phyloP scores from a whole-genome alignment of 2,329 filamentous ascomycete species.

The Dactylellina cionopaga region DNA sequence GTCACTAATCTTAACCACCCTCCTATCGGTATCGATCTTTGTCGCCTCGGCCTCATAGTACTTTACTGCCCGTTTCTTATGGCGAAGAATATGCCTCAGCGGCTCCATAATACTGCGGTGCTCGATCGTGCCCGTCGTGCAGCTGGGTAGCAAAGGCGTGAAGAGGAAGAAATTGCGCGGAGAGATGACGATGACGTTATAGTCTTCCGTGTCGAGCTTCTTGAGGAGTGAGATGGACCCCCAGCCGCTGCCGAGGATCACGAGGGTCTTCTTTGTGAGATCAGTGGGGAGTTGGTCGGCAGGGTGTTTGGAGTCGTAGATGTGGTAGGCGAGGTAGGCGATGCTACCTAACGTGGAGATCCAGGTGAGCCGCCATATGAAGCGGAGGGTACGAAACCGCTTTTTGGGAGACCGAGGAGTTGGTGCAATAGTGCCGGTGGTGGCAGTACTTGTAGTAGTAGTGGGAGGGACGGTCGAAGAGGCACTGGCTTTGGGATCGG shows the following conservation, averaged over 20 bases:
- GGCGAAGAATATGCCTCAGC: conserved; percentile 91
- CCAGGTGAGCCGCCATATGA: conserved; percentile 84
- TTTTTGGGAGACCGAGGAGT: conserved; percentile 60
- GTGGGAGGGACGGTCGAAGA: conserved; percentile 23
- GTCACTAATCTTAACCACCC: conserved; percentile 87
- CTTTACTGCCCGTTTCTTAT: conserved; percentile 91
- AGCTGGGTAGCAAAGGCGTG: conserved; percentile 95
- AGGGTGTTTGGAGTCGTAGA: conserved; percentile 85
- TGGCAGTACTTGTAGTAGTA: neutral
- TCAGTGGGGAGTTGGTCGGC: conserved; percentile 80
- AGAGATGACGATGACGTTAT: conserved; percentile 97
- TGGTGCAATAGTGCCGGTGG: neutral
- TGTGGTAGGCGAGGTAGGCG: conserved; percentile 78
- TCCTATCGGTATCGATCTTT: conserved; percentile 91
- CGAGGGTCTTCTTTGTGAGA: conserved; percentile 93
- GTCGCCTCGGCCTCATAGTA: conserved; percentile 98
- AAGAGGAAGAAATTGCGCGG: conserved; percentile 99
- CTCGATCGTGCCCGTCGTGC: conserved; percentile 96
- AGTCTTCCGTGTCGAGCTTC: conserved; percentile 98
- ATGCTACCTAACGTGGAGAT: conserved; percentile 75
- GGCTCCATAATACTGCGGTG: conserved; percentile 99
- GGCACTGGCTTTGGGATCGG: conserved; percentile 27
- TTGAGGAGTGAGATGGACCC: conserved; percentile 95
- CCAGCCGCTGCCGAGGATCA: conserved; percentile 97
- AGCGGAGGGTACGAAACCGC: conserved; percentile 77